Conservation (phyloP, 805 yeast species). For the Nakazawaea laoshanensis region DNA sequence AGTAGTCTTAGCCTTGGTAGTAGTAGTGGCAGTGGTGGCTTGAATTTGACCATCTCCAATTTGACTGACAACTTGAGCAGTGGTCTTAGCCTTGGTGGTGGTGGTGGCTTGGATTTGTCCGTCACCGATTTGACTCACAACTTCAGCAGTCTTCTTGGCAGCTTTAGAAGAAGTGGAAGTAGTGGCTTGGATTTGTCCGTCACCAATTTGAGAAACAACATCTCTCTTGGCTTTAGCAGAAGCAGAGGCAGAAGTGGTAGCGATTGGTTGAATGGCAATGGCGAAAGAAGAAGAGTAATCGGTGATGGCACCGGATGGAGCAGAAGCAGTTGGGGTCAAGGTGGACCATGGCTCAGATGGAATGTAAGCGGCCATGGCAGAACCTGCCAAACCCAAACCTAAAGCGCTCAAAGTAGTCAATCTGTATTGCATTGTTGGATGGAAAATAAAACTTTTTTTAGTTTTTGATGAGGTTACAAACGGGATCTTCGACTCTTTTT, state of each 20-base stretch:
- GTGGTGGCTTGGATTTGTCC: constrained; percentile 53
- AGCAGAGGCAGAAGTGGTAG: constrained; percentile 27
- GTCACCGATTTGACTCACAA: constrained; percentile 49
- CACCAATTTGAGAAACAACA: constrained; percentile 48
- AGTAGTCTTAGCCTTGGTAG: constrained; percentile 21
- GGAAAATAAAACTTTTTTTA: too few species aligned
- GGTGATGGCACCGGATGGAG: constrained; percentile 46
- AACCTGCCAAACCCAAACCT: constrained; percentile 36
- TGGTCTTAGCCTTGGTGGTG: constrained; percentile 21
- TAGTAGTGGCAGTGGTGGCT: constrained; percentile 29
- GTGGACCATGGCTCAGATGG: constrained; percentile 67
- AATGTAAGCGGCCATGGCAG: constrained; percentile 51
- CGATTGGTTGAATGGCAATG: constrained; percentile 52
- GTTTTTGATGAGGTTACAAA: too few species aligned
- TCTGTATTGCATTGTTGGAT: constrained; percentile 40
- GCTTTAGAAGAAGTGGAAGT: constrained; percentile 28
- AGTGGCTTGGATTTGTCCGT: constrained; percentile 53
- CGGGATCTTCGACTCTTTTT: too few species aligned
- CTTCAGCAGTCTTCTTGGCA: constrained; percentile 24
- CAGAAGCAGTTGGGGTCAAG: constrained; percentile 52
- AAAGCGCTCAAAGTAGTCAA: constrained; percentile 25
- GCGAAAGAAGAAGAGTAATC: constrained; percentile 54
- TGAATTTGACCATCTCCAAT: constrained; percentile 49
- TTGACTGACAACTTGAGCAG: constrained; percentile 32
- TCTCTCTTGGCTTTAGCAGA: constrained; percentile 24